Percentiles rank a stretch among this genome's conserved stretches.
These are phyloP conservation scores for Penicillium taxi DNA, from an alignment of 495 filamentous ascomycete species.

Conservation along the genomic window DNA sequence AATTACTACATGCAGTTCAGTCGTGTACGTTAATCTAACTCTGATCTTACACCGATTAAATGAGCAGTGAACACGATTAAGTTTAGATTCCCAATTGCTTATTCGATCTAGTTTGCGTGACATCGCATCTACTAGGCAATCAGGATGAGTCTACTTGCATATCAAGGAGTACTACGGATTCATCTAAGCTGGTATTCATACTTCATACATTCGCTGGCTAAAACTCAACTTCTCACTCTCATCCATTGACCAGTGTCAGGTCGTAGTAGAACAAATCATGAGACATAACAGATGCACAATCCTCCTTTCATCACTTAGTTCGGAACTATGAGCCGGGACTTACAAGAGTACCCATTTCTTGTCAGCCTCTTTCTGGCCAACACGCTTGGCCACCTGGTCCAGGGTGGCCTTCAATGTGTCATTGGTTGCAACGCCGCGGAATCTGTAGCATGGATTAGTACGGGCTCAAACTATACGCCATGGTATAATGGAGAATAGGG, in stretches of 20 bases:
- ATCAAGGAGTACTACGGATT: too few species aligned
- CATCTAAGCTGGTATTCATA: too few species aligned
- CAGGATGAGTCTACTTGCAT: too few species aligned
- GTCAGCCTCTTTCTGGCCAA: slow-evolving; percentile 53
- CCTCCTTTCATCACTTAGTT: neutral
- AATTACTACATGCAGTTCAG: neutral
- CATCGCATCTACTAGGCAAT: too few species aligned
- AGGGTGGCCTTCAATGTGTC: slow-evolving; percentile 66
- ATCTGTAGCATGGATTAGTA: slow-evolving; percentile 32
- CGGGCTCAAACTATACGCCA: neutral
- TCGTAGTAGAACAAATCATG: neutral
- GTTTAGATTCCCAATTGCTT: too few species aligned
- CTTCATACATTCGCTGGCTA: too few species aligned
- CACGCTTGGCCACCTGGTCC: slow-evolving; percentile 56
- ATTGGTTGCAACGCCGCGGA: slow-evolving; percentile 64
- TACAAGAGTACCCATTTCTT: slow-evolving; percentile 51
- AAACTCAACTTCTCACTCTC: too few species aligned
- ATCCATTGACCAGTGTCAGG: too few species aligned
- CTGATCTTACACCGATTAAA: slow-evolving; percentile 1
- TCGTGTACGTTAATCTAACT: too few species aligned
- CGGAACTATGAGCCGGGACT: neutral
- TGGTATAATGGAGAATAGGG: neutral
- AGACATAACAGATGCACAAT: slow-evolving; percentile 2
- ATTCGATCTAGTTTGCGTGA: too few species aligned
- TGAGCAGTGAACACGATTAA: too few species aligned